Base-by-base conservation (phyloP, 371 early-diverging fungal species). In the Circinella umbellata region DNA sequence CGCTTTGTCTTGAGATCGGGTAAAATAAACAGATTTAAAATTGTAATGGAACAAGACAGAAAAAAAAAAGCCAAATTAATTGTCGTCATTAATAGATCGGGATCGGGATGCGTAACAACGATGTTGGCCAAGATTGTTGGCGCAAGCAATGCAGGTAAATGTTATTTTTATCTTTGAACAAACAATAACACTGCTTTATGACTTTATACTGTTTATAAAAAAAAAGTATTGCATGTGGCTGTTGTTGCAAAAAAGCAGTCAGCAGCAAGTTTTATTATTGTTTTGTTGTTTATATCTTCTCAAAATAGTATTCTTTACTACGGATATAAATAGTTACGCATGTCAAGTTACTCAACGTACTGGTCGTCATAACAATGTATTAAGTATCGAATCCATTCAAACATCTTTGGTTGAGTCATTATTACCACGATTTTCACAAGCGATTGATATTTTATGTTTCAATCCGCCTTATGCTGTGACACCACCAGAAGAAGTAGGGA, bases 381-480 rank as follows among this genome's bases (percentile, higher is more conserved):
- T 42, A 10, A 66, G 74, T 4, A 77, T 93, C 4, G 92, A 95
- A 60, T 61, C 88, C 8, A 74, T 94, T 11, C 76, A 74, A 27
- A 87, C 92, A 9, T 81, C 89, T 35, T 82, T 94, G 53, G 79
- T 82, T 1, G 70, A 79, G 49, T 86, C 83, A 5, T 71, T 94
- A 14, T 63, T 86, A 11, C 87, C 89, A 3, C 80, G 93, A 34
- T 73, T 92, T 18, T 47, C 69, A 34, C 69, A 81, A 27, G 51
- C 68, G 1, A 73, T 96, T n/a, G 98, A 98, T 75, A 76, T 96
- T 14, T 74, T 96, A n/a, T 84, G 93, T 20, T 96, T 96, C 77
- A 98, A 98, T 76, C 97, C 98, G 9, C 98, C 98, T 0, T 98
- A 98, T 79, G 96, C 92, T 4, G 91, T 91, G 7, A 94, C 96